Percentiles rank a stretch among this genome's conserved stretches.
These are phyloP conservation scores for Decorospora gaudefroyi DNA, from an alignment of 2,329 filamentous ascomycete species.

Conservation along the genomic window DNA sequence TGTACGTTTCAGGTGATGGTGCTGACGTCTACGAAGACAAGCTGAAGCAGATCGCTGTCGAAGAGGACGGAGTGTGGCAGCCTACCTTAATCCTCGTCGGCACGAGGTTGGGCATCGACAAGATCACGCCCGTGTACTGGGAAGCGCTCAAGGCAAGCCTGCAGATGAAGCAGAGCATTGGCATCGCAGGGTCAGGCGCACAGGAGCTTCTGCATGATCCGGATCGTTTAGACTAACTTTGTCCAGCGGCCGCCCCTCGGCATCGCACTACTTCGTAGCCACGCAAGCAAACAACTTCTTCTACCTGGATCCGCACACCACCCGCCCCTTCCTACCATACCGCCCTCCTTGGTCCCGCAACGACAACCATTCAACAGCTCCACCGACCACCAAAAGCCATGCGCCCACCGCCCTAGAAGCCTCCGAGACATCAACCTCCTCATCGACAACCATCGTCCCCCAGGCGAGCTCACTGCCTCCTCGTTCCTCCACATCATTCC, in stretches of 20 bases:
- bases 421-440: slow-evolving; percentile 20
- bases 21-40: slow-evolving; percentile 92
- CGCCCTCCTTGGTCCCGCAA: slow-evolving; percentile 29
- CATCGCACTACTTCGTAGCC: slow-evolving; percentile 78
- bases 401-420: slow-evolving; percentile 15
- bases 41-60: slow-evolving; percentile 76
- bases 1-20: slow-evolving; percentile 88
- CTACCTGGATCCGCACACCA: slow-evolving; percentile 92
- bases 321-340: slow-evolving; percentile 73
- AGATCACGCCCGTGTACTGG: slow-evolving; percentile 93
- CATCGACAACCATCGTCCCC: slow-evolving; percentile 33
- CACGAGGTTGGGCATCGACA: slow-evolving; percentile 88
- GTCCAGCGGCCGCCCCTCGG: slow-evolving; percentile 81
- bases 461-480: slow-evolving; percentile 2
- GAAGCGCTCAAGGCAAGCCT: slow-evolving; percentile 84
- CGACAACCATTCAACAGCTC: not conserved
- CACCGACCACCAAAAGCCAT: too few species aligned
- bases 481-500: not conserved
- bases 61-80: slow-evolving; percentile 67
- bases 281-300: slow-evolving; percentile 80
- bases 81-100: slow-evolving; percentile 89
- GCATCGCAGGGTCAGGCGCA: slow-evolving; percentile 79
- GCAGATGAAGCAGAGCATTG: slow-evolving; percentile 89
- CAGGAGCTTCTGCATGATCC: not conserved
- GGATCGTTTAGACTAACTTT: slow-evolving; percentile 13